Percentiles rank a stretch among this genome's conserved stretches.
These are phyloP conservation scores for Mycena galericulata DNA, from an alignment of 768 basidiomycete species.

Conservation along the genomic window DNA sequence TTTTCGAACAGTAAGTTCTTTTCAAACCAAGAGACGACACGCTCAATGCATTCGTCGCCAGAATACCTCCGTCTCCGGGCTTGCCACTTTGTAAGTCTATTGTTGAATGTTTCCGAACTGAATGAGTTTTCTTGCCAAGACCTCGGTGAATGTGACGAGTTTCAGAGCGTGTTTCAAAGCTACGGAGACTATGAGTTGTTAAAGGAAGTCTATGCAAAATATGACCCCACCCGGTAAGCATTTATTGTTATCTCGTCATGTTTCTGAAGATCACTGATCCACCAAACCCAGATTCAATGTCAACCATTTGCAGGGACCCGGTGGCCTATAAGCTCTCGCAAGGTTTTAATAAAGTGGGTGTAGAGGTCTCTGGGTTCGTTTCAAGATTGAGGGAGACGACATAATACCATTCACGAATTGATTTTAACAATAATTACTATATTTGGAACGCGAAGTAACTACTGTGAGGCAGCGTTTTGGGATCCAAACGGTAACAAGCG, in stretches of 20 bases:
- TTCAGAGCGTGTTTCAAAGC: constrained; percentile 53
- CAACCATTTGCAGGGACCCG: constrained; percentile 47
- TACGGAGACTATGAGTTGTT: constrained; percentile 54
- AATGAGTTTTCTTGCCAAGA: background rate
- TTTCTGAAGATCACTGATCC: background rate
- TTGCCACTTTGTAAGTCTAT: constrained; percentile 52
- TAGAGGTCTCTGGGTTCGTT: no score
- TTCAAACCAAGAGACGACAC: background rate
- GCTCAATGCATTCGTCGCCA: constrained; percentile 22
- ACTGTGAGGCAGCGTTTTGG: background rate
- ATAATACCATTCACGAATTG: no score
- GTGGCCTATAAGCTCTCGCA: constrained; percentile 30
- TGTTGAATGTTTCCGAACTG: no score
- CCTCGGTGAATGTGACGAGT: constrained; percentile 53
- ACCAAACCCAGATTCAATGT: constrained; percentile 47
- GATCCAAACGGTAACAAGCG: background rate
- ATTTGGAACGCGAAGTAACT: background rate
- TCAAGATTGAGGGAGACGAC: no score
- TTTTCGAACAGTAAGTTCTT: constrained; percentile 48
- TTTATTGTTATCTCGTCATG: no score
- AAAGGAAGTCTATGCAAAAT: constrained; percentile 53
- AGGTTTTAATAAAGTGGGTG: no score
- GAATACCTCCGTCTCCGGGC: constrained; percentile 52
- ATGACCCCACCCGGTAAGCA: constrained; percentile 55
- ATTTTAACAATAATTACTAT: background rate